Conservation (phyloP, 345 rosid genomes). For the Gossypium thurberi region DNA sequence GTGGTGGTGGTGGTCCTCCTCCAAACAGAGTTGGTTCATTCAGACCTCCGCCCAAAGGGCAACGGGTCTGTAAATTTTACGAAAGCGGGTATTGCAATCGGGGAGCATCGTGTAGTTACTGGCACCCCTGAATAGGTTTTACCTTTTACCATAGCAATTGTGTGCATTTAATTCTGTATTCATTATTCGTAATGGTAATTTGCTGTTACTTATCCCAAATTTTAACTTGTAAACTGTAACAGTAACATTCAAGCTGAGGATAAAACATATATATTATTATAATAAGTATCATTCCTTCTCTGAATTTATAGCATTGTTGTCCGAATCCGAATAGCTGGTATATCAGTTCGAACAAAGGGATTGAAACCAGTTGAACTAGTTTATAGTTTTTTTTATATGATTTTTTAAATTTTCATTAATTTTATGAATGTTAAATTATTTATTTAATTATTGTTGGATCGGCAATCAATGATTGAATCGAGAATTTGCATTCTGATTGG, state of each 20-base stretch:
- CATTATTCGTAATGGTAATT: slow-evolving; percentile 23
- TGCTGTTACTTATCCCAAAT: slow-evolving; percentile 13
- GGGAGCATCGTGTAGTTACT: slow-evolving; percentile 71
- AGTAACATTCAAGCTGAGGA: slow-evolving; percentile 16
- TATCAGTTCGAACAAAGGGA: no score
- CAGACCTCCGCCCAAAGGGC: slow-evolving; percentile 63
- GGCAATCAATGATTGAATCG: no score
- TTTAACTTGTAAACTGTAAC: slow-evolving; percentile 20
- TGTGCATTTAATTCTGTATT: slow-evolving; percentile 23
- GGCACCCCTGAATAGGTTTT: slow-evolving; percentile 51
- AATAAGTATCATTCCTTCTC: neutral
- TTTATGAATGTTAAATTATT: no score
- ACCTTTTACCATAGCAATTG: neutral
- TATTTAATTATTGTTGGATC: no score
- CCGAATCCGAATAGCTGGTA: no score
- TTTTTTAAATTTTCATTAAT: no score
- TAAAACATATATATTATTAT: neutral
- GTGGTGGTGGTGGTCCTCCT: slow-evolving; percentile 28
- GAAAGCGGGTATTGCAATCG: slow-evolving; percentile 66
- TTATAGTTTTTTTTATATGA: no score
- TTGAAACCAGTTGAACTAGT: no score
- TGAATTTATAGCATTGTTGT: neutral
- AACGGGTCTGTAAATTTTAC: slow-evolving; percentile 68
- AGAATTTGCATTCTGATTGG: no score
- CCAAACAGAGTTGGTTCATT: slow-evolving; percentile 46